A percentile compares a stretch with the other conserved stretches of the same genome.
phyloP scores from a whole-genome alignment of 306 rosid species.

The Betula pendula region DNA sequence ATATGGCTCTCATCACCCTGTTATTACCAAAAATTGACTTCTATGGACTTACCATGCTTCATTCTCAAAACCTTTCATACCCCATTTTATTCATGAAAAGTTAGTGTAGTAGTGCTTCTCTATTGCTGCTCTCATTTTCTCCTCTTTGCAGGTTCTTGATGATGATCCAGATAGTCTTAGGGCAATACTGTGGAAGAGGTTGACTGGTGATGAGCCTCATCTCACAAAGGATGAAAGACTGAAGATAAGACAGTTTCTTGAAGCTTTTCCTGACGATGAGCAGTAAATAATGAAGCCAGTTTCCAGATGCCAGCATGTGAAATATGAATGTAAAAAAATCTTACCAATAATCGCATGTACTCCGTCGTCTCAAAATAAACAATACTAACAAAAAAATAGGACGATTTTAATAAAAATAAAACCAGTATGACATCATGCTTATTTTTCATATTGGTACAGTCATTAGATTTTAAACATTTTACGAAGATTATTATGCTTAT shows the following conservation, averaged over 20 bases:
- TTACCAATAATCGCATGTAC: slow-evolving; percentile 4
- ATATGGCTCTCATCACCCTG: too few species aligned
- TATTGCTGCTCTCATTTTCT: slow-evolving; percentile 20
- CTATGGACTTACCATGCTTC: too few species aligned
- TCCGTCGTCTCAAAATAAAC: slow-evolving; percentile 9
- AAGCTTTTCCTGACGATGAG: slow-evolving; percentile 53
- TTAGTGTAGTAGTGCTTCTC: slow-evolving; percentile 21
- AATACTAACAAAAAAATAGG: background rate
- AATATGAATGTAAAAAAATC: background rate
- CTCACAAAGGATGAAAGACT: slow-evolving; percentile 61
- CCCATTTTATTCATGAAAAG: slow-evolving; percentile 3
- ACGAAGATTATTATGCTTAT: too few species aligned
- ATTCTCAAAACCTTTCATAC: background rate
- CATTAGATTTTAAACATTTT: too few species aligned
- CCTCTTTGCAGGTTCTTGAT: slow-evolving; percentile 54
- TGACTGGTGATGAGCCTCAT: slow-evolving; percentile 63
- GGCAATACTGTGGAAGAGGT: slow-evolving; percentile 51
- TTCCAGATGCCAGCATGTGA: slow-evolving; percentile 29
- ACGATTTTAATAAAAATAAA: too few species aligned
- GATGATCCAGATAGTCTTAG: slow-evolving; percentile 36
- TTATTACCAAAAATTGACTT: too few species aligned
- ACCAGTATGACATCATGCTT: too few species aligned
- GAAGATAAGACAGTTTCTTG: slow-evolving; percentile 64
- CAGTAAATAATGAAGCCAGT: slow-evolving; percentile 27
- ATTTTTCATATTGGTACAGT: too few species aligned